These are phyloP conservation scores for Ogataea paraovalis DNA, from an alignment of 805 yeast genomes.

Conservation along the genomic window DNA sequence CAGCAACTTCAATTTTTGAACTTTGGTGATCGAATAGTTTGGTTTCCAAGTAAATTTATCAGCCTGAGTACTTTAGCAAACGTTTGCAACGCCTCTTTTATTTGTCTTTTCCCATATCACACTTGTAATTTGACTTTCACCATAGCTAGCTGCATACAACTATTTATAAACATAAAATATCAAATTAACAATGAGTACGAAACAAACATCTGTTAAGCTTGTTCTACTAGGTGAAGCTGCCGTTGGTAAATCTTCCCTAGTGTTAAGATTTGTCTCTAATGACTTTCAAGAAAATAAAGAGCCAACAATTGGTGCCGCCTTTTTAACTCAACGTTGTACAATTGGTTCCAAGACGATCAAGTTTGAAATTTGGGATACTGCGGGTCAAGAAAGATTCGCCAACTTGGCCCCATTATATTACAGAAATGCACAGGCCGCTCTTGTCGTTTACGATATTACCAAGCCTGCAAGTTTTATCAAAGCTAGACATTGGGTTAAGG, in stretches of 20 bases:
- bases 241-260: constrained; percentile 92
- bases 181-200: constrained; percentile 20
- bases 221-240: constrained; percentile 97
- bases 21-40: background rate
- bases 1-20: background rate
- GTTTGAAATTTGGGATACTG: constrained; percentile 95
- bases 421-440: constrained; percentile 94
- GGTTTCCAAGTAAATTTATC: too few relatives aligned
- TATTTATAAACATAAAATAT: background rate
- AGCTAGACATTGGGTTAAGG: constrained; percentile 98
- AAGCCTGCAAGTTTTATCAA: constrained; percentile 92
- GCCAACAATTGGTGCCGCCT: constrained; percentile 98
- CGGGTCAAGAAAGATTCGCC: constrained; percentile 97
- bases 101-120: background rate
- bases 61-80: background rate
- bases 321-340: constrained; percentile 87
- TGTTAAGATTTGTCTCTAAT: constrained; percentile 86
- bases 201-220: constrained; percentile 72
- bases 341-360: constrained; percentile 84
- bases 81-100: background rate
- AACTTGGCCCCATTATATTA: constrained; percentile 96
- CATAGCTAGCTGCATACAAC: background rate
- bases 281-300: constrained; percentile 97
- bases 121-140: background rate
- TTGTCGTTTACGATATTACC: constrained; percentile 93